Conservation (phyloP, 768 basidiomycete genomes). For the Lepiota brunneoincarnata region DNA sequence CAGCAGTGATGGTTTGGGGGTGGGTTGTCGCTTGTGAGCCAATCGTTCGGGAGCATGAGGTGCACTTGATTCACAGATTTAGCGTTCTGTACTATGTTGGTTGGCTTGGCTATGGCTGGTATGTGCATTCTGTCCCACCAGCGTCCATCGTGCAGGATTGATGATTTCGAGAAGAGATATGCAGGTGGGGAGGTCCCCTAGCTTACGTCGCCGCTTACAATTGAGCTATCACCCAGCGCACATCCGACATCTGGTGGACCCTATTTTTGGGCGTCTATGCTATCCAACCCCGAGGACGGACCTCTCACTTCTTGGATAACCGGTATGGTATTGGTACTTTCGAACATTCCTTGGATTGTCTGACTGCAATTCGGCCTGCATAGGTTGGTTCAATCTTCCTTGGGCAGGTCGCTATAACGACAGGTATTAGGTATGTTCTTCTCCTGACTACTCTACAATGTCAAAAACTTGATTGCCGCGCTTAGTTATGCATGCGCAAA, state of each 20-base stretch:
- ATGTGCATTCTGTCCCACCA: background rate
- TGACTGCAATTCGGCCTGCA: background rate
- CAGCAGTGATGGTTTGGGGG: constrained; percentile 77
- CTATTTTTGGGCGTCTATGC: constrained; percentile 81
- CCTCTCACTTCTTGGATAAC: constrained; percentile 73
- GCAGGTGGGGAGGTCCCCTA: constrained; percentile 31
- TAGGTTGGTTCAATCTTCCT: constrained; percentile 72
- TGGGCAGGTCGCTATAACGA: constrained; percentile 76
- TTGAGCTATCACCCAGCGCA: constrained; percentile 35
- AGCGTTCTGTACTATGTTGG: constrained; percentile 69
- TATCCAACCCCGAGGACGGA: constrained; percentile 54
- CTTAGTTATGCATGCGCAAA: constrained; percentile 61
- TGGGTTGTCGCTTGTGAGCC: constrained; percentile 61
- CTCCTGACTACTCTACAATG: constrained; percentile 36
- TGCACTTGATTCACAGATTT: background rate
- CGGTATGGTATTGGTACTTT: constrained; percentile 27
- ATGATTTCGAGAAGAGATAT: constrained; percentile 35
- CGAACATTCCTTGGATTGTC: background rate
- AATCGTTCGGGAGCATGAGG: background rate
- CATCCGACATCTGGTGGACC: constrained; percentile 74
- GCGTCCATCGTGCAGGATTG: background rate
- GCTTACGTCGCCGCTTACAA: background rate
- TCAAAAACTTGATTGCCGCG: constrained; percentile 14
- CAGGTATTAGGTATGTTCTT: constrained; percentile 59
- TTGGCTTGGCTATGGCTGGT: constrained; percentile 78